Conservation (phyloP, 805 yeast genomes). For the Blastobotrys attinorum region DNA sequence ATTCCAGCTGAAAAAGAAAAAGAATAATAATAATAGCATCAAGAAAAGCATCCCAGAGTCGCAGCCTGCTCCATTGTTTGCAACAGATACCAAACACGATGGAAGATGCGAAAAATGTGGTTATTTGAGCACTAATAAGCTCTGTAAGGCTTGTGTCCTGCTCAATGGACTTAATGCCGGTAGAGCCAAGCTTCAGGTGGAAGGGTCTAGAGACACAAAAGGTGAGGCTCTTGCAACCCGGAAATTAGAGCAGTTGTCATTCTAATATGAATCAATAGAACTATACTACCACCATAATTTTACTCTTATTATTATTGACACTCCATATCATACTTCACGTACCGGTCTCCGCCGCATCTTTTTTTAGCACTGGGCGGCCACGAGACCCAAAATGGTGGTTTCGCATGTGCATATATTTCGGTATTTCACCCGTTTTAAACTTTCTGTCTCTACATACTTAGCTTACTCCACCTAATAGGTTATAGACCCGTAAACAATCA, state of each 20-base stretch:
- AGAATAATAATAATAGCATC: conserved; percentile 6
- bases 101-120: conserved; percentile 80
- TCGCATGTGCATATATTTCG: too few species aligned
- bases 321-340: too few species aligned
- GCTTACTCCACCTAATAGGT: too few species aligned
- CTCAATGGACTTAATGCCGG: conserved; percentile 75
- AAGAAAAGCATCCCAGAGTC: conserved; percentile 13
- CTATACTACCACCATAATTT: too few species aligned
- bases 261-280: too few species aligned
- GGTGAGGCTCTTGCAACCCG: conserved; percentile 15
- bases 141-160: conserved; percentile 90
- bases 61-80: conserved; percentile 1
- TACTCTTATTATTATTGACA: too few species aligned
- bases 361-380: too few species aligned
- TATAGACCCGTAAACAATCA: too few species aligned
- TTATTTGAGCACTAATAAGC: conserved; percentile 74
- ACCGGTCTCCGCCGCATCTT: too few species aligned
- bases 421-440: too few species aligned
- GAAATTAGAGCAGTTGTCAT: conserved; percentile 50
- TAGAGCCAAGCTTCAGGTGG: conserved; percentile 59
- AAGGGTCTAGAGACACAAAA: conserved; percentile 35
- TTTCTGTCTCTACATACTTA: too few species aligned
- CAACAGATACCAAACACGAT: conserved; percentile 11
- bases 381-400: too few species aligned
- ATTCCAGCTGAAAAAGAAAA: conserved; percentile 40